Conservation (phyloP, 169 alveolate species). For the Plasmodium adleri region DNA sequence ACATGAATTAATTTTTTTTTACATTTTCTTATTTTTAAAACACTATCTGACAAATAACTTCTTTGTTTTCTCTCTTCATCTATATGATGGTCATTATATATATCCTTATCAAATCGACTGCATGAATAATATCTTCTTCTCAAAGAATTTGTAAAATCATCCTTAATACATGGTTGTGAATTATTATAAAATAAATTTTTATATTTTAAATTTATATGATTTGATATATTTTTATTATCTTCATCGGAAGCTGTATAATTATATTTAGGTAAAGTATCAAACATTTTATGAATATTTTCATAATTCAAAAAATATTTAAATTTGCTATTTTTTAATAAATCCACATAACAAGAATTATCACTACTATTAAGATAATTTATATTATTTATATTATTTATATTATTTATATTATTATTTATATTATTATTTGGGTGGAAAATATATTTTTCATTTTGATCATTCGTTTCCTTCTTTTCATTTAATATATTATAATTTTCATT, state of each 20-base stretch:
- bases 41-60: constrained; percentile 52
- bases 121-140: constrained; percentile 23
- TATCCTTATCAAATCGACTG: neutral
- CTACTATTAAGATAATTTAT: too few relatives aligned
- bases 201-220: neutral
- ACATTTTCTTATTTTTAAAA: constrained; percentile 19
- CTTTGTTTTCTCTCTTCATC: neutral
- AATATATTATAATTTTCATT: too few relatives aligned
- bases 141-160: too few relatives aligned
- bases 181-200: neutral
- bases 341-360: constrained; percentile 2
- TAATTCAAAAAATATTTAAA: constrained; percentile 26
- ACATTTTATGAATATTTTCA: constrained; percentile 28
- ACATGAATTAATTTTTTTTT: constrained; percentile 28
- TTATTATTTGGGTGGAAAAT: neutral
- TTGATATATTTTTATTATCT: constrained; percentile 3
- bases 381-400: neutral
- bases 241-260: neutral
- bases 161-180: neutral
- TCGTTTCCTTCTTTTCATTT: too few relatives aligned
- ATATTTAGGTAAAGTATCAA: constrained; percentile 39
- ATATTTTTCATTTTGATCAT: too few relatives aligned
- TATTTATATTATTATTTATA: neutral
- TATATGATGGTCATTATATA: neutral
- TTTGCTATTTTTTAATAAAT: constrained; percentile 23